These are phyloP conservation scores for Penicillium sp. DNA, from an alignment of 2,329 filamentous ascomycete genomes.

Conservation along the genomic window DNA sequence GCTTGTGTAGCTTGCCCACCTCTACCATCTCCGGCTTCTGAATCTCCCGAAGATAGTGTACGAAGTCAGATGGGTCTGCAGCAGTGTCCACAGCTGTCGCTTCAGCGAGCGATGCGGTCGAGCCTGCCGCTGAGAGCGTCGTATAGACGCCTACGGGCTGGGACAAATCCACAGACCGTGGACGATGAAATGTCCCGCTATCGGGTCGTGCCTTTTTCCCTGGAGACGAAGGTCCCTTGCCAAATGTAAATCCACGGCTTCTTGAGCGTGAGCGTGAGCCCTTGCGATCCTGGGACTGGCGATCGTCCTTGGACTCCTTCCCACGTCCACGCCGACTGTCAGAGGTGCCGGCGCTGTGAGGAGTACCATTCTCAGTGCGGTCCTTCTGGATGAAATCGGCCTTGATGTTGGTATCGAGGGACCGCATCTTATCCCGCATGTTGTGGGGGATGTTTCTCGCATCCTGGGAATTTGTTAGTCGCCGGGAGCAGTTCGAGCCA, in stretches of 20 bases:
- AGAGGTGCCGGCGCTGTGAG: constrained; percentile 43
- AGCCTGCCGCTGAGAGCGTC: constrained; percentile 54
- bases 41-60: constrained; percentile 76
- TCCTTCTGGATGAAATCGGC: constrained; percentile 93
- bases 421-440: constrained; percentile 92
- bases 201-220: constrained; percentile 72
- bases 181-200: constrained; percentile 62
- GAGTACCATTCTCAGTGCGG: constrained; percentile 63
- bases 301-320: constrained; percentile 42
- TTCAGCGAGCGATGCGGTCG: constrained; percentile 54
- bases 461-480: constrained; percentile 56
- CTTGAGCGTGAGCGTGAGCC: constrained; percentile 53
- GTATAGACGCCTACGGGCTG: constrained; percentile 58
- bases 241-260: constrained; percentile 76
- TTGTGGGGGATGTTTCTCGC: constrained; percentile 90
- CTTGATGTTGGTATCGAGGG: constrained; percentile 83
- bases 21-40: constrained; percentile 80
- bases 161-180: constrained; percentile 69
- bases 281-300: constrained; percentile 45
- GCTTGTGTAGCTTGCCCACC: constrained; percentile 91
- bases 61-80: constrained; percentile 76
- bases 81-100: constrained; percentile 70
- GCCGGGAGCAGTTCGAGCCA: neutral
- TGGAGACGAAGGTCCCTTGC: constrained; percentile 65
- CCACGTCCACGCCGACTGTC: constrained; percentile 41